Base-by-base conservation (phyloP, 352 stramenopile genomes). In the Phytopythium kandeliae region DNA sequence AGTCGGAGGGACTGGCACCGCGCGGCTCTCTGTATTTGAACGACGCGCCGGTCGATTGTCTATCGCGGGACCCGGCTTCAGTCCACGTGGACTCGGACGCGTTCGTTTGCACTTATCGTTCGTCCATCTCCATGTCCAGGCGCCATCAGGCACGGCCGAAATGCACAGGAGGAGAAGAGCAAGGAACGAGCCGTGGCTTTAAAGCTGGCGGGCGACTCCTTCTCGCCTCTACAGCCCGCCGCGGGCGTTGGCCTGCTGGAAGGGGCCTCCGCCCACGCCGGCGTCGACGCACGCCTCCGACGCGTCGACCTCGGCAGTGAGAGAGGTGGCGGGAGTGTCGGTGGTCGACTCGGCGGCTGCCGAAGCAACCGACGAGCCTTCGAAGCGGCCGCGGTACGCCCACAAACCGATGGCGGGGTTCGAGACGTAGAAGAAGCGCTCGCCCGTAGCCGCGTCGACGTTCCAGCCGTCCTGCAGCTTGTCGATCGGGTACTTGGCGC, bases 391-490 rank as follows among this genome's bases (percentile, higher is more conserved):
- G 41, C 82, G 75, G 44, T 85, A 93, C 44, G 95, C 96, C 96
- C 96, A 99, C 24, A 99, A 74, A 15, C 96, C 96, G 22, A 98
- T 67, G 16, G 96, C 93, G 7, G 96, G 96, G 66, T 98, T 98
- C 15, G 89, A 96, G 35, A 99, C 97, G 71, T 95, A 99, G 71
- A 93, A 99, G 65, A 97, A 97, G 35, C 89, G 79, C 60, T 97
- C 86, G 16, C 78, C 78, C 41, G 67, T 64, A 8, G n/a, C n/a
- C n/a, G 72, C 72, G 13, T 91, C 74, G 12, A 74, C 71, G 63
- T 98, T 98, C 92, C 91, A 98, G 38, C 95, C 96, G 66, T 98
- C 95, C 48, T 92, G 73, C 1, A 98, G 71, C 28, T 75, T 65
- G 11, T 80, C 53, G 25, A 89, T 58, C 42, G 93, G 69, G 55